These are phyloP conservation scores for Platanthera zijinensis DNA, from an alignment of 106 monocot species.

Conservation along the genomic window DNA sequence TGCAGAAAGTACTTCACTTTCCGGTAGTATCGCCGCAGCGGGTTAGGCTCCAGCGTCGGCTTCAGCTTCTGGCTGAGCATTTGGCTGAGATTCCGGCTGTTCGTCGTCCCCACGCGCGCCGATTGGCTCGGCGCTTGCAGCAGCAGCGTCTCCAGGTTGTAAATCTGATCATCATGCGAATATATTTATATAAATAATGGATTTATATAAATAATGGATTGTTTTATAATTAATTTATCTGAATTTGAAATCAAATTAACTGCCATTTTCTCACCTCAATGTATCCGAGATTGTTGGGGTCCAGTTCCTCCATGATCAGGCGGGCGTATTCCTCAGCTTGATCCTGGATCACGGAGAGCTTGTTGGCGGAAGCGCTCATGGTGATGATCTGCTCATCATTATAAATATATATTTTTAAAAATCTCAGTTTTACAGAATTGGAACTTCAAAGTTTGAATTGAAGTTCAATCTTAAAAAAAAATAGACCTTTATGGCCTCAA, in stretches of 20 bases:
- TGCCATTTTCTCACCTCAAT: constrained; percentile 45
- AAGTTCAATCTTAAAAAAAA: too few species aligned
- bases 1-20: constrained; percentile 50
- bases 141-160: constrained; percentile 81
- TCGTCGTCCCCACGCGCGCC: constrained; percentile 26
- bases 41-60: constrained; percentile 68
- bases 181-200: too few species aligned
- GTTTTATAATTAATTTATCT: too few species aligned
- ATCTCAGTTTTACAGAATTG: too few species aligned
- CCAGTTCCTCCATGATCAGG: constrained; percentile 96
- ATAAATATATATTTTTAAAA: too few species aligned
- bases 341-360: constrained; percentile 78
- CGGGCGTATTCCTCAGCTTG: constrained; percentile 91
- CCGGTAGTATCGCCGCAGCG: constrained; percentile 39
- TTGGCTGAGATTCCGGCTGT: constrained; percentile 84
- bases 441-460: too few species aligned
- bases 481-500: too few species aligned
- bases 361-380: constrained; percentile 89
- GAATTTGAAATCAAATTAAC: not conserved
- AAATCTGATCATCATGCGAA: constrained; percentile 32
- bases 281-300: constrained; percentile 79
- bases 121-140: constrained; percentile 65
- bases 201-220: too few species aligned
- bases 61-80: constrained; percentile 82
- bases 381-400: constrained; percentile 57